Percentiles rank a stretch among this genome's conserved stretches.
Evolutionary conservation across 768 basidiomycete species (phyloP).

Genomic region (Tricholomella constricta): DNA sequence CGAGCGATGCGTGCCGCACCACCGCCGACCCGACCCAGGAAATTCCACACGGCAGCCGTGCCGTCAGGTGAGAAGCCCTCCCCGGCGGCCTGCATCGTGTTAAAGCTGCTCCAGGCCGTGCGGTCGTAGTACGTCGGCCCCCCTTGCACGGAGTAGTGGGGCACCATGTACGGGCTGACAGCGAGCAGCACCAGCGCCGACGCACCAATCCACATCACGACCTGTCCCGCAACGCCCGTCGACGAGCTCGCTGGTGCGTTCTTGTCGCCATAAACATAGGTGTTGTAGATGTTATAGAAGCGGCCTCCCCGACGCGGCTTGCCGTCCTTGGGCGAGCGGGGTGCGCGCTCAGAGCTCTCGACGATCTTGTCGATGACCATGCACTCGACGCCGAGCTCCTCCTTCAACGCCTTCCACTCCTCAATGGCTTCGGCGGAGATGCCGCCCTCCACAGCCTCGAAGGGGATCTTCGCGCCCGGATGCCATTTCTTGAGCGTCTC

Average conservation of each 20-base stretch:
- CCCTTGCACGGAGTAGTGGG: constrained; percentile 61
- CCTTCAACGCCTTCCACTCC: constrained; percentile 80
- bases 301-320: constrained; percentile 42
- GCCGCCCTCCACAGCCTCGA: constrained; percentile 48
- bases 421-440: constrained; percentile 68
- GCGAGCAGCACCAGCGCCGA: constrained; percentile 63
- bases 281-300: constrained; percentile 90
- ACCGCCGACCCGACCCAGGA: constrained; percentile 71
- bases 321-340: constrained; percentile 21
- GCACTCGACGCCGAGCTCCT: constrained; percentile 78
- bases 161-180: constrained; percentile 61
- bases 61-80: constrained; percentile 69
- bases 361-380: constrained; percentile 74
- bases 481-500: constrained; percentile 75
- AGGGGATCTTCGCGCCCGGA: constrained; percentile 51
- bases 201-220: constrained; percentile 61
- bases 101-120: constrained; percentile 78
- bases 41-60: constrained; percentile 64
- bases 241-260: constrained; percentile 32
- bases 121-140: constrained; percentile 76
- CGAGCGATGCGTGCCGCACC: constrained; percentile 75
- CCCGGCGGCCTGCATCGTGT: constrained; percentile 65
- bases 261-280: constrained; percentile 54
- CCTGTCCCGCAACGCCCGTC: constrained; percentile 43
- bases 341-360: constrained; percentile 32